A percentile compares a stretch with the other conserved stretches of the same genome.
These are phyloP conservation scores for Rhizophora apiculata DNA, from an alignment of 345 rosid species.

Conservation along the genomic window DNA sequence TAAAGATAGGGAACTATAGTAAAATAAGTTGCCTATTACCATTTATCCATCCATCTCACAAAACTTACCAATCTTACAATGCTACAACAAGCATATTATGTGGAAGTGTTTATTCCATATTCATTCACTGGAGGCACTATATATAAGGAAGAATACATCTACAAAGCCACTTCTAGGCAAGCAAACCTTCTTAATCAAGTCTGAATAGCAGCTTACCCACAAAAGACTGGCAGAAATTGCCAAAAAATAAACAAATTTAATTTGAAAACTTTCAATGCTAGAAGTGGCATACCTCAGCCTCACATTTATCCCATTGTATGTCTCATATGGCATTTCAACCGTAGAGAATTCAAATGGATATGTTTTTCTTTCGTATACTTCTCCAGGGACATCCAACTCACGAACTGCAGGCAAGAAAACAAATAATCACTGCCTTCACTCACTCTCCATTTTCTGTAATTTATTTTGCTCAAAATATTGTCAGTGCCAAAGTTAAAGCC, in stretches of 20 bases:
- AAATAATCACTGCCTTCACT: conserved; percentile 3
- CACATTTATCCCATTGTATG: conserved; percentile 90
- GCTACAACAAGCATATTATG: not conserved
- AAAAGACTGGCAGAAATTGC: not conserved
- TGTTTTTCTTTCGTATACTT: conserved; percentile 78
- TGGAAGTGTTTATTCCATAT: not conserved
- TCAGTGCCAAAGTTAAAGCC: not conserved
- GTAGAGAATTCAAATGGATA: conserved; percentile 91
- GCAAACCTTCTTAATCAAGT: not conserved
- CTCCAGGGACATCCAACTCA: conserved; percentile 96
- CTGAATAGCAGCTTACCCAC: not conserved
- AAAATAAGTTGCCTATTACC: conserved; percentile 5
- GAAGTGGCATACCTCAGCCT: conserved; percentile 70
- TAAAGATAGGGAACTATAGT: conserved; percentile 15
- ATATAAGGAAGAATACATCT: not conserved
- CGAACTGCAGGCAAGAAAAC: conserved; percentile 58
- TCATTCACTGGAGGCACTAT: not conserved
- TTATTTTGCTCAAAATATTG: no score
- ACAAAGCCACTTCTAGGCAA: not conserved
- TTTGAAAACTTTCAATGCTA: not conserved
- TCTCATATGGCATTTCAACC: conserved; percentile 95
- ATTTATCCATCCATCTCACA: not conserved
- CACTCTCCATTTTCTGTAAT: not conserved
- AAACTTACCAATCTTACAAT: not conserved
- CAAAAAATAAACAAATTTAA: not conserved